Conservation (phyloP, 345 rosid species). For the Arabidopsis thaliana region TAIR10.1 NC_003070.9:4138501-4139000, state of each 20-base stretch:
- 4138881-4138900: slow-evolving; percentile 70
- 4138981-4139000: not conserved
- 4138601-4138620: slow-evolving; percentile 83
- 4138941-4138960: slow-evolving; percentile 59
- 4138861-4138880: slow-evolving; percentile 62
- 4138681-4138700: slow-evolving; percentile 68
- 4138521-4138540: not conserved
- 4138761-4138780: slow-evolving; percentile 16
- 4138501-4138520: slow-evolving; percentile 8
- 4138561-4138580: slow-evolving; percentile 21
- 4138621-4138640: slow-evolving; percentile 72
- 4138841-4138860: slow-evolving; percentile 33
- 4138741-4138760: slow-evolving; percentile 90
- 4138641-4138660: slow-evolving; percentile 72
- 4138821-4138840: not conserved
- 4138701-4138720: slow-evolving; percentile 55
- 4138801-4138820: not conserved
- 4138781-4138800: not conserved
- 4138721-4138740: slow-evolving; percentile 60
- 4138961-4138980: not conserved
- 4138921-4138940: slow-evolving; percentile 79
- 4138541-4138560: not conserved
- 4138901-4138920: slow-evolving; percentile 57
- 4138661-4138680: slow-evolving; percentile 85
- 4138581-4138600: slow-evolving; percentile 11